Percentiles rank a stretch among this genome's conserved stretches.
Conservation (phyloP, 2,329 filamentous ascomycete species). For the Fusarium pininemorale region DNA sequence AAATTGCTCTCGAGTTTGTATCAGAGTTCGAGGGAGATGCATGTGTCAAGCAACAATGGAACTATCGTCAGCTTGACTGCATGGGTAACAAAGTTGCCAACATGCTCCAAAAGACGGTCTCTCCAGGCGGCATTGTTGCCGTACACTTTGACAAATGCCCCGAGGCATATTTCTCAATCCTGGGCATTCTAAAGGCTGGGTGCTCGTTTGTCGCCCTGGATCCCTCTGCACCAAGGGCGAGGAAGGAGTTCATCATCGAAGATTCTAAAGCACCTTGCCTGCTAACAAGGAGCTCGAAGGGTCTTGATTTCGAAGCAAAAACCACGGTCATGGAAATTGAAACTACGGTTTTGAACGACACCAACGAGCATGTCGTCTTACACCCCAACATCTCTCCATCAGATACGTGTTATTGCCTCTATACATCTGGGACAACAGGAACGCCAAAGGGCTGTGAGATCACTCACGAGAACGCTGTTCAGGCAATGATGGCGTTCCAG, state of each 20-base stretch:
- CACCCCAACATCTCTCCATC: slow-evolving; percentile 46
- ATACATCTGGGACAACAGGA: slow-evolving; percentile 88
- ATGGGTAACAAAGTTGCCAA: slow-evolving; percentile 78
- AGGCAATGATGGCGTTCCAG: slow-evolving; percentile 89
- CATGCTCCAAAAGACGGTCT: slow-evolving; percentile 62
- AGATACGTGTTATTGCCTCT: slow-evolving; percentile 82
- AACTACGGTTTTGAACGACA: slow-evolving; percentile 43
- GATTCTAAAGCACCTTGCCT: slow-evolving; percentile 76
- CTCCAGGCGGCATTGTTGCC: slow-evolving; percentile 71
- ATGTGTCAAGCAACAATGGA: slow-evolving; percentile 69
- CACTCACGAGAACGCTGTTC: slow-evolving; percentile 87
- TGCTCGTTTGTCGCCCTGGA: slow-evolving; percentile 86
- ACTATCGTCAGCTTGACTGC: slow-evolving; percentile 75
- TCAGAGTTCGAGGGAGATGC: slow-evolving; percentile 59
- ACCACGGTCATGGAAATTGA: slow-evolving; percentile 48
- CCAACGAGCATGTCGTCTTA: slow-evolving; percentile 21
- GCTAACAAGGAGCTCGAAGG: slow-evolving; percentile 58
- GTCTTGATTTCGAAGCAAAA: slow-evolving; percentile 47
- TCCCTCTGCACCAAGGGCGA: slow-evolving; percentile 72
- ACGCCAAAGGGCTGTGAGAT: slow-evolving; percentile 89
- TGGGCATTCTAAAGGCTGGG: slow-evolving; percentile 84
- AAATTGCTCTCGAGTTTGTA: slow-evolving; percentile 79
- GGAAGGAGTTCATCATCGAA: slow-evolving; percentile 80
- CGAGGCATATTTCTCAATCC: slow-evolving; percentile 82
- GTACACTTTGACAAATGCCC: slow-evolving; percentile 87